Conservation (phyloP, 1,139 yeast species). For the Suhomyces terraborum region DNA sequence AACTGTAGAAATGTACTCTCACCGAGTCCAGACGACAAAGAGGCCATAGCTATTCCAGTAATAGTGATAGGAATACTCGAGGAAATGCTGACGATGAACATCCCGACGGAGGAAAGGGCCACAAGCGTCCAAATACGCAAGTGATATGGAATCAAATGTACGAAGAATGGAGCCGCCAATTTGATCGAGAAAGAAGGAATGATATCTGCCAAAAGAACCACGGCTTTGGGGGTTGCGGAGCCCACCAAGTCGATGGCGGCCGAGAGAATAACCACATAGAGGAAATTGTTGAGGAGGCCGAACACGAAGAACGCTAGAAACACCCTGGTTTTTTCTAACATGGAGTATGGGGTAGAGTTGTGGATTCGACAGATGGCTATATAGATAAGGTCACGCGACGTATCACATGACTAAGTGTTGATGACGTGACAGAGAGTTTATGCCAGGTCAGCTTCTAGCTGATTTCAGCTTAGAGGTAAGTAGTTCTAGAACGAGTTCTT, state of each 20-base stretch:
- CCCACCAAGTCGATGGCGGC: constrained; percentile 95
- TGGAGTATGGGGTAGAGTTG: not conserved
- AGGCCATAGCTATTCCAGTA: constrained; percentile 78
- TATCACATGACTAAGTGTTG: not conserved
- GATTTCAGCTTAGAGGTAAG: too few species aligned
- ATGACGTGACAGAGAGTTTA: too few species aligned
- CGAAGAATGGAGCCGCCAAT: constrained; percentile 73
- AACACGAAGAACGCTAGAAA: constrained; percentile 73
- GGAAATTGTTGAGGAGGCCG: constrained; percentile 84
- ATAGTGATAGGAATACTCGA: constrained; percentile 41
- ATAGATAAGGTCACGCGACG: not conserved
- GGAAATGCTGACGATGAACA: constrained; percentile 64
- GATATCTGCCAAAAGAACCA: constrained; percentile 83
- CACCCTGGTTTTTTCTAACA: constrained; percentile 18
- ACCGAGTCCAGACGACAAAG: constrained; percentile 85
- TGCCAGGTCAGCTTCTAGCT: too few species aligned
- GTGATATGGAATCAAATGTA: constrained; percentile 64
- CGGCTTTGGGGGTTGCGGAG: constrained; percentile 76
- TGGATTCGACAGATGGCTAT: not conserved
- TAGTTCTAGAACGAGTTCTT: too few species aligned
- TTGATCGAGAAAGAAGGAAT: constrained; percentile 78
- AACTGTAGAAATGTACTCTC: constrained; percentile 85
- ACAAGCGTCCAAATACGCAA: constrained; percentile 58
- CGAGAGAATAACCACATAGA: constrained; percentile 86
- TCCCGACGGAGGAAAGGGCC: constrained; percentile 66